These are phyloP conservation scores for Grosmannia clavigera DNA, from an alignment of 2,329 filamentous ascomycete genomes.

Conservation along the genomic window DNA sequence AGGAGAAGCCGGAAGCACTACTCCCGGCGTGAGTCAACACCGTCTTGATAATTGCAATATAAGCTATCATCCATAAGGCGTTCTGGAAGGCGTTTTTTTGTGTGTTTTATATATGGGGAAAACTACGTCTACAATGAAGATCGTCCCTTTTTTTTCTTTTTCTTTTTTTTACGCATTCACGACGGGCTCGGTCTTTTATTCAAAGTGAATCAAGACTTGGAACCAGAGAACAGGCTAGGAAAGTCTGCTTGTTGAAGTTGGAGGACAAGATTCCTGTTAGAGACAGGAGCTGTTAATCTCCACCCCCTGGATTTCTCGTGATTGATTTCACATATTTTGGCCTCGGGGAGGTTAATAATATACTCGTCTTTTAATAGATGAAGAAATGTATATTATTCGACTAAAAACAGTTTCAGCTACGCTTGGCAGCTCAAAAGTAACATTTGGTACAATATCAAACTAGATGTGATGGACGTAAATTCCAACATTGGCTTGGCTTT, in stretches of 20 bases:
- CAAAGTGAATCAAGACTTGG: background rate
- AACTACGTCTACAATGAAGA: background rate
- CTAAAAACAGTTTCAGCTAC: background rate
- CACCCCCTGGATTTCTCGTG: too few relatives aligned
- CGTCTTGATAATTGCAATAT: background rate
- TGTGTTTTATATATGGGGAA: background rate
- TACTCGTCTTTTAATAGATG: background rate
- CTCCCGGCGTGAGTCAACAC: background rate
- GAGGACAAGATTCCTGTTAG: too few relatives aligned
- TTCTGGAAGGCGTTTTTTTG: background rate
- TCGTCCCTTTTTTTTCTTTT: background rate
- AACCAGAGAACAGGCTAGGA: background rate
- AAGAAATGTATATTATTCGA: background rate
- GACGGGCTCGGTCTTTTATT: background rate
- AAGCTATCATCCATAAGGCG: background rate
- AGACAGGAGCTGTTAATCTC: too few relatives aligned
- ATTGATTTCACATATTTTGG: background rate
- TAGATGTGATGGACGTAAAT: background rate
- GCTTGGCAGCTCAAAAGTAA: background rate
- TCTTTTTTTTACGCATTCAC: background rate
- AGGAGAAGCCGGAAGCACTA: constrained; percentile 12
- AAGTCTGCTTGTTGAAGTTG: too few relatives aligned
- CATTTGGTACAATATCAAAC: too few relatives aligned
- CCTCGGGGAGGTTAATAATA: background rate
- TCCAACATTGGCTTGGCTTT: too few relatives aligned